Base-by-base conservation (phyloP, 768 basidiomycete genomes). In the Lentinula aciculospora region DNA sequence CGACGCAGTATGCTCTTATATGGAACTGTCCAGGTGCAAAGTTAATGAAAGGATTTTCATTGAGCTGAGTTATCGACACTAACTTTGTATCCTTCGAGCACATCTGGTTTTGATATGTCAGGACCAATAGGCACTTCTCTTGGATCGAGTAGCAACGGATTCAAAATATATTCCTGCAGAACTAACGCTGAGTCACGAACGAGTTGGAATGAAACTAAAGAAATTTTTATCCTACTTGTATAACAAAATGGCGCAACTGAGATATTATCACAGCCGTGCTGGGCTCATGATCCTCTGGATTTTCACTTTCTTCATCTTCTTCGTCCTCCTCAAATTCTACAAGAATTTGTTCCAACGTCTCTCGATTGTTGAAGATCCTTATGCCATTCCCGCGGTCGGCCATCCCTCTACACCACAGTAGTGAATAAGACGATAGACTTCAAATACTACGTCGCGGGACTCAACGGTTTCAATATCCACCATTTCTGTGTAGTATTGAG, bases 321-420 rank as follows among this genome's bases (percentile, higher is more conserved):
- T 12, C 69, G n/a, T 15, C 21, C 8, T 76, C 71, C 60, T 96
- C 95, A 62, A 98, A 98, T 21, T 81, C 81, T 61, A 86, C 79
- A 60, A 98, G 92, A 25, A 98, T 94, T 4, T 68, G 65, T 58
- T 81, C 80, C 58, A 99, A 76, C 31, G 81, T 74, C 12, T 82
- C 81, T 69, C 88, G 88, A 56, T 80, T 86, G 53, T 88, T 83
- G 72, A 99, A 98, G 47, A 99, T 72, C 45, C 94, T 75, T 62
- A 99, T 94, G 2, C 96, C 97, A 80, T 93, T 92, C 12, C 94
- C 97, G 50, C 93, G 82, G 74, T 98, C 95, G 1, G 94, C 88
- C 91, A 99, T 96, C 17, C 94, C 92, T 46, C 80, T 81, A 58
- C 58, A 32, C 55, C 60, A 53, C 59, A 57, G 45, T 40, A 27